A percentile compares a stretch with the other conserved stretches of the same genome.
phyloP scores from a whole-genome alignment of 1,284 basidiomycete genomes.

The Tylopilus sp. region DNA sequence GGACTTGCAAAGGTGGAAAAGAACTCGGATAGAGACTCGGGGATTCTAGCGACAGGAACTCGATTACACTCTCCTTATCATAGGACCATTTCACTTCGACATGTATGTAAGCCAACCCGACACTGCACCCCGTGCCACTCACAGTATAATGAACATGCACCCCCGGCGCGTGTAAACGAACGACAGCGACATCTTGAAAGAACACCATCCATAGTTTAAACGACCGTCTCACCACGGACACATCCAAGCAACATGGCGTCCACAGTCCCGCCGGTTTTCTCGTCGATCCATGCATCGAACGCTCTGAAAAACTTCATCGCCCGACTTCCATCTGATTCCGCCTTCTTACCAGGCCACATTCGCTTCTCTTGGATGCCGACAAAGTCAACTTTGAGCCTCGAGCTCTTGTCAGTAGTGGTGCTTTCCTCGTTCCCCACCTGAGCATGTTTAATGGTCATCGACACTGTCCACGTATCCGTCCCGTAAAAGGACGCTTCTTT shows the following conservation, averaged over 20 bases:
- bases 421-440: slow-evolving; percentile 1
- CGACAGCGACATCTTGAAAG: background rate
- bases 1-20: too few species aligned
- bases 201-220: slow-evolving; percentile 21
- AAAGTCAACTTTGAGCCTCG: slow-evolving; percentile 53
- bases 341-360: slow-evolving; percentile 76
- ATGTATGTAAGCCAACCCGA: background rate
- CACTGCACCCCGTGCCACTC: background rate
- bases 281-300: slow-evolving; percentile 65
- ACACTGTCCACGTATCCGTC: slow-evolving; percentile 65
- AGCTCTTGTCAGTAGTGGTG: background rate
- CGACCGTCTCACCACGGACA: slow-evolving; percentile 53
- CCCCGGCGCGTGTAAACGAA: background rate
- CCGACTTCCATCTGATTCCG: slow-evolving; percentile 46
- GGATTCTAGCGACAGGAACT: too few species aligned
- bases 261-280: slow-evolving; percentile 53
- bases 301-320: slow-evolving; percentile 65
- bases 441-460: slow-evolving; percentile 64
- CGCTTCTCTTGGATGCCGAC: slow-evolving; percentile 70
- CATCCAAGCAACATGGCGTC: slow-evolving; percentile 67
- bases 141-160: background rate
- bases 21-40: too few species aligned
- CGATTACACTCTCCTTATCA: too few species aligned
- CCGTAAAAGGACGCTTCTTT: slow-evolving; percentile 87
- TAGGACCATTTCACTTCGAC: background rate